Base-by-base conservation (phyloP, 176 grass and related monocot species). In the Alloteropsis semialata region DNA sequence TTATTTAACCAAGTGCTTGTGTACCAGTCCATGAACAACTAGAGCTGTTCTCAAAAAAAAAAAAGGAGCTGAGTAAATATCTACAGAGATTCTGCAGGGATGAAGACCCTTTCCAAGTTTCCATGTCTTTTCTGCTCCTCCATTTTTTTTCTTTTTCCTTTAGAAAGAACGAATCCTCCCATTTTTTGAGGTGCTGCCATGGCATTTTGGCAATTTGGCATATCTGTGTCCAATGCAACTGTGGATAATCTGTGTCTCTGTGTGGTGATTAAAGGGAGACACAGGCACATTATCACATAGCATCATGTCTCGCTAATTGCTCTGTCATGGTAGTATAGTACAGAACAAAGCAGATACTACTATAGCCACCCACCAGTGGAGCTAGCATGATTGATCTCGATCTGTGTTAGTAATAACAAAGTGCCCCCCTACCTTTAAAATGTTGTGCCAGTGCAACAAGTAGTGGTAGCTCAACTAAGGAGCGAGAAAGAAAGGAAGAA, bases 401-500 rank as follows among this genome's bases (percentile, higher is more conserved):
- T 46, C 3, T 18, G 43, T 32, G n/a, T n/a, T n/a, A 18, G 16
- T 17, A 10, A 10, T 48, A 29, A 65, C 37, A 43, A 37, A 61
- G 65, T 61, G 74, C 0, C 60, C 1, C 17, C 17, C 10, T 6
- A n/a, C 37, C 8, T 21, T 72, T 30, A 46, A 46, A 60, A n/a
- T n/a, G 50, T 61, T 50, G 65, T 79, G 49, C 24, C 15, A 6
- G 11, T 13, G 42, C 68, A 48, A 10, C 37, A 24, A 48, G 65
- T 51, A 59, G 65, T 62, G 83, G 83, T 71, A 71, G 83, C 75
- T 79, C 75, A 71, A 48, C 83, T 15, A 85, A 43, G 41, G 77
- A 37, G 15, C 18, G 50, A 57, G 78, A 81, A 39, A 84, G 12
- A 37, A n/a, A 30, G n/a, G n/a, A n/a, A n/a, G n/a, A n/a, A n/a